Conservation (phyloP, 2,329 filamentous ascomycete species). For the Rhynchosporium secalis region DNA sequence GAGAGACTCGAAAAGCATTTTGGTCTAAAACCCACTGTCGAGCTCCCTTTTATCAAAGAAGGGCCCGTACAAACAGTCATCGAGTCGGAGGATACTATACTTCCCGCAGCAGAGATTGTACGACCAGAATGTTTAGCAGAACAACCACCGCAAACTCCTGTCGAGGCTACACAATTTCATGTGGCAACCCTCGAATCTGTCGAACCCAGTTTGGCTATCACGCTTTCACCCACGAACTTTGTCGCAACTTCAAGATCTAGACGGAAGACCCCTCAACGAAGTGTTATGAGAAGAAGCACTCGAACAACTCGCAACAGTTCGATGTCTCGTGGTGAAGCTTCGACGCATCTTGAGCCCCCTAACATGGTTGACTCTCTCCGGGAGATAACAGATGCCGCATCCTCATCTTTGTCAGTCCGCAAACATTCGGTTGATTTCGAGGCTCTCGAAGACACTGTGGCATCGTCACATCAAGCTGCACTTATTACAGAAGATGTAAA, state of each 20-base stretch:
- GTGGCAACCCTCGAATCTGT: neutral
- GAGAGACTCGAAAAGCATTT: neutral
- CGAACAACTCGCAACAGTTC: slow-evolving; percentile 24
- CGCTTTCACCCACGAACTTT: slow-evolving; percentile 12
- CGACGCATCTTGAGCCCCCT: neutral
- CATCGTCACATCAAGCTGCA: neutral
- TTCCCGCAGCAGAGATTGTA: neutral
- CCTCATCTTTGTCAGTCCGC: no score
- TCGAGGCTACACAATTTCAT: neutral
- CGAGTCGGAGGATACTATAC: neutral
- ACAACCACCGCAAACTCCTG: slow-evolving; percentile 1
- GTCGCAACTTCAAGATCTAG: slow-evolving; percentile 19
- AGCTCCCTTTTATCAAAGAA: neutral
- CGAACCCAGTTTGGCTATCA: neutral
- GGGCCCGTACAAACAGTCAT: neutral
- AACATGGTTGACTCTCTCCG: neutral
- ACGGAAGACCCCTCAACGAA: slow-evolving; percentile 17
- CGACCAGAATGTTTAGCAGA: neutral
- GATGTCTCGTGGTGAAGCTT: slow-evolving; percentile 11
- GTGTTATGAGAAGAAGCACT: slow-evolving; percentile 21
- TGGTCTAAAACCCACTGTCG: neutral
- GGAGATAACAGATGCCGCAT: neutral
- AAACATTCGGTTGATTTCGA: neutral
- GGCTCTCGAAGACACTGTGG: neutral
- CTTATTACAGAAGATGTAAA: neutral